Conservation (phyloP, 768 basidiomycete genomes). For the Chiua virens region DNA sequence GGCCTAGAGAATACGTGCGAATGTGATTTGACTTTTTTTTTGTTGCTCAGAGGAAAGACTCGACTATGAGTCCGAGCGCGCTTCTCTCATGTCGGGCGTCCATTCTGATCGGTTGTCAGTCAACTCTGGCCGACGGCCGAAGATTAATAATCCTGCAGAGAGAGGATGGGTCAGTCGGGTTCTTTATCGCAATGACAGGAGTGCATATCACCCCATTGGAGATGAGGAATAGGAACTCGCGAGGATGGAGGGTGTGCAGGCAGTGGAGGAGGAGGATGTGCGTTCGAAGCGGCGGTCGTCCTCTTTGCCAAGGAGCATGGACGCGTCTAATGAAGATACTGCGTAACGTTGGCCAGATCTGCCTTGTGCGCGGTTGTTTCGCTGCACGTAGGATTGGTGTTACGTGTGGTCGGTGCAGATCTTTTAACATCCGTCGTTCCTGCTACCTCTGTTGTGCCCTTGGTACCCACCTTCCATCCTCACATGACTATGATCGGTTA, state of each 20-base stretch:
- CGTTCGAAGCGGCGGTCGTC: constrained; percentile 12
- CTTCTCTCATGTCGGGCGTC: constrained; percentile 48
- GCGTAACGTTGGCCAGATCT: constrained; percentile 3
- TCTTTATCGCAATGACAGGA: constrained; percentile 42
- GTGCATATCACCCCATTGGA: constrained; percentile 48
- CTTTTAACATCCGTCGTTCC: neutral
- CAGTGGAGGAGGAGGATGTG: constrained; percentile 25
- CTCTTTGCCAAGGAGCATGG: constrained; percentile 11
- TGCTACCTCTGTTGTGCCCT: constrained; percentile 6
- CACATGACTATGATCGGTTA: constrained; percentile 9
- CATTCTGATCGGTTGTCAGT: constrained; percentile 41
- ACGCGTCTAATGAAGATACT: constrained; percentile 6
- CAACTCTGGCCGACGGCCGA: constrained; percentile 25
- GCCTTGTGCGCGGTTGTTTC: constrained; percentile 6
- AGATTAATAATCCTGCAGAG: constrained; percentile 18
- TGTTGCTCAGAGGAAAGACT: constrained; percentile 49
- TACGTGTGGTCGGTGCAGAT: constrained; percentile 6
- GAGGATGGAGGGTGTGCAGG: constrained; percentile 46
- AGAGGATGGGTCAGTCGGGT: constrained; percentile 53
- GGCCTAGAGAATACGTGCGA: constrained; percentile 7
- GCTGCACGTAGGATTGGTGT: constrained; percentile 3
- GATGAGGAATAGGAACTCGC: constrained; percentile 57
- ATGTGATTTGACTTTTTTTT: constrained; percentile 6
- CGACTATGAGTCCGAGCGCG: constrained; percentile 65
- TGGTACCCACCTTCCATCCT: constrained; percentile 29